Evolutionary conservation across 805 yeast genomes (phyloP).

Genomic region (Priceomyces melissophilus): DNA sequence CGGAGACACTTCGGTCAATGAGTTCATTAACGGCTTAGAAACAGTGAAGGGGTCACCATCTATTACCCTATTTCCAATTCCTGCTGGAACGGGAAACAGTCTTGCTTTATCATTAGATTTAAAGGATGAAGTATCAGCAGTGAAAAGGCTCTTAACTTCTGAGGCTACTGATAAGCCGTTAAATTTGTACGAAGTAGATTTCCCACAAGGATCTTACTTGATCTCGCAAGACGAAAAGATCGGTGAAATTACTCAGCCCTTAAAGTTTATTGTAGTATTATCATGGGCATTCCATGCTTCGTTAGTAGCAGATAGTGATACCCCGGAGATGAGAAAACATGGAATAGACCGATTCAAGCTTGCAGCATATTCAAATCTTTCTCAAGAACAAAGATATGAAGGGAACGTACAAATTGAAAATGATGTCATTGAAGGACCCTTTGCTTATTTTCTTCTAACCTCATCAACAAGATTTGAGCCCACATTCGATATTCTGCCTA

Average conservation of each 20-base stretch:
- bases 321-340: constrained; percentile 57
- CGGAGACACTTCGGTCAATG: constrained; percentile 85
- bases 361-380: constrained; percentile 60
- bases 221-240: constrained; percentile 17
- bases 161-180: constrained; percentile 26
- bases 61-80: constrained; percentile 43
- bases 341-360: constrained; percentile 67
- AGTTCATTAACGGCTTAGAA: constrained; percentile 57
- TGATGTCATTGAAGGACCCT: constrained; percentile 30
- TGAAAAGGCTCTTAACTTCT: constrained; percentile 15
- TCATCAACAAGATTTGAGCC: constrained; percentile 57
- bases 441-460: constrained; percentile 60
- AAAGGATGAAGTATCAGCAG: constrained; percentile 14
- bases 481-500: constrained; percentile 61
- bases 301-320: constrained; percentile 75
- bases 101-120: constrained; percentile 59
- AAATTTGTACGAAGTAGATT: constrained; percentile 40
- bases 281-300: constrained; percentile 90
- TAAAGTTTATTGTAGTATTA: constrained; percentile 57
- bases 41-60: constrained; percentile 1
- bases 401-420: constrained; percentile 33
- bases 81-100: constrained; percentile 88
- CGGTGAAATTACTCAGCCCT: constrained; percentile 12
- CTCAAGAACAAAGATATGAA: constrained; percentile 47
- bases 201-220: constrained; percentile 34